Percentiles rank a stretch among this genome's conserved stretches.
Evolutionary conservation across 805 yeast species (phyloP).

Genomic region (Wickerhamomyces ciferrii): DNA sequence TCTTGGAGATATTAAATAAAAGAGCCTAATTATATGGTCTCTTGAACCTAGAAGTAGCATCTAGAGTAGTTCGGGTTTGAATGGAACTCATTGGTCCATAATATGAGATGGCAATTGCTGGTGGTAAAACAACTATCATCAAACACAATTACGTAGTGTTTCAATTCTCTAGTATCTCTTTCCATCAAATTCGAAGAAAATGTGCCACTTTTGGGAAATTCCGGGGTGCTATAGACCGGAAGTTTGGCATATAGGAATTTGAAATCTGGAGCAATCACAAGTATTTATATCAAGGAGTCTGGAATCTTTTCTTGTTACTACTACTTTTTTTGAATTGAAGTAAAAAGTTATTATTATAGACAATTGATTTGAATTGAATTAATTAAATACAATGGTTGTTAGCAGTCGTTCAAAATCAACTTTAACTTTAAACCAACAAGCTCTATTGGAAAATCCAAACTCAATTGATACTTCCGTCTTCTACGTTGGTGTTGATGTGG

Average conservation of each 20-base stretch:
- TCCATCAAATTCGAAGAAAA: neutral
- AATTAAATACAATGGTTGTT: conserved; percentile 7
- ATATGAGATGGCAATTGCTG: too few species aligned
- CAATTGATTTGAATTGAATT: neutral
- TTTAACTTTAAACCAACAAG: conserved; percentile 20
- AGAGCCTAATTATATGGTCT: too few species aligned
- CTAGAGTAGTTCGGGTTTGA: too few species aligned
- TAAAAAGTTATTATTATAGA: too few species aligned
- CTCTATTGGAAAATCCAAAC: conserved; percentile 20
- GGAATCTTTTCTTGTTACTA: too few species aligned
- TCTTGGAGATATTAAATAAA: too few species aligned
- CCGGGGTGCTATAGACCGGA: neutral
- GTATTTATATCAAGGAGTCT: neutral
- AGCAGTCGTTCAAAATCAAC: conserved; percentile 21
- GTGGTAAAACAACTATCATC: too few species aligned
- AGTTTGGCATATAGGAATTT: neutral
- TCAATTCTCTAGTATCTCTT: neutral
- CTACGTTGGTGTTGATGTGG: conserved; percentile 87
- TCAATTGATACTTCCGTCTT: conserved; percentile 25
- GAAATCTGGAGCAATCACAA: neutral
- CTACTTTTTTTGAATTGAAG: too few species aligned
- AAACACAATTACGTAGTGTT: neutral
- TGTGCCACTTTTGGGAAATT: neutral
- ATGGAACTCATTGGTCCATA: too few species aligned
- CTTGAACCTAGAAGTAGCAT: too few species aligned